A percentile compares a stretch with the other conserved stretches of the same genome.
Evolutionary conservation across 1,284 basidiomycete species (phyloP).

Genomic region (Neolentinus lepideus): DNA sequence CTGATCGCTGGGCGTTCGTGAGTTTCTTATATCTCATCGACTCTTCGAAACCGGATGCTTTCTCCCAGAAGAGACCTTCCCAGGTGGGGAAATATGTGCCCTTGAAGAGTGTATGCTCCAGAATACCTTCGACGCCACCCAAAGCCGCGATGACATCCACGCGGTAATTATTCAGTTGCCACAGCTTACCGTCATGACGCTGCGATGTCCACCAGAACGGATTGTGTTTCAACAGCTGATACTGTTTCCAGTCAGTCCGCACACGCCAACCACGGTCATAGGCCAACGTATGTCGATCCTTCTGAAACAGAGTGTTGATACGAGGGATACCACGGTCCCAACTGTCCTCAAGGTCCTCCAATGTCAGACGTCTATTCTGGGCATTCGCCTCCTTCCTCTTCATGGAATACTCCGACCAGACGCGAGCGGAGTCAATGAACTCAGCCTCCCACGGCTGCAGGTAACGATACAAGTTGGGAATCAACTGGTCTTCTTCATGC

Average conservation of each 20-base stretch:
- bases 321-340: slow-evolving; percentile 99
- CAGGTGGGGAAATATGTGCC: slow-evolving; percentile 93
- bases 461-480: slow-evolving; percentile 97
- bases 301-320: slow-evolving; percentile 97
- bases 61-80: slow-evolving; percentile 96
- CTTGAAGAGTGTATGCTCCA: slow-evolving; percentile 98
- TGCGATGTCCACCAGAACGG: slow-evolving; percentile 99
- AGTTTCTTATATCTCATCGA: slow-evolving; percentile 97
- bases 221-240: slow-evolving; percentile 81
- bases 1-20: slow-evolving; percentile 93
- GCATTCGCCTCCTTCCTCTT: slow-evolving; percentile 99
- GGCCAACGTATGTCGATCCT: slow-evolving; percentile 93
- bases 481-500: slow-evolving; percentile 90
- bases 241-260: slow-evolving; percentile 96
- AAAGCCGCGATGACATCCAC: slow-evolving; percentile 99
- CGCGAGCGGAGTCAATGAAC: slow-evolving; percentile 95
- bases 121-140: slow-evolving; percentile 95
- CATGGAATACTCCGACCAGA: slow-evolving; percentile 99
- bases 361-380: slow-evolving; percentile 90
- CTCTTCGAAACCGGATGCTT: slow-evolving; percentile 91
- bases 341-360: slow-evolving; percentile 96
- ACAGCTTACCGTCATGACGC: slow-evolving; percentile 95
- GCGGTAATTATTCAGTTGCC: slow-evolving; percentile 98
- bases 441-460: slow-evolving; percentile 99
- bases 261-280: slow-evolving; percentile 98